Percentiles rank a stretch among this genome's conserved stretches.
phyloP scores from a whole-genome alignment of 345 rosid genomes.

The Acer saccharum region DNA sequence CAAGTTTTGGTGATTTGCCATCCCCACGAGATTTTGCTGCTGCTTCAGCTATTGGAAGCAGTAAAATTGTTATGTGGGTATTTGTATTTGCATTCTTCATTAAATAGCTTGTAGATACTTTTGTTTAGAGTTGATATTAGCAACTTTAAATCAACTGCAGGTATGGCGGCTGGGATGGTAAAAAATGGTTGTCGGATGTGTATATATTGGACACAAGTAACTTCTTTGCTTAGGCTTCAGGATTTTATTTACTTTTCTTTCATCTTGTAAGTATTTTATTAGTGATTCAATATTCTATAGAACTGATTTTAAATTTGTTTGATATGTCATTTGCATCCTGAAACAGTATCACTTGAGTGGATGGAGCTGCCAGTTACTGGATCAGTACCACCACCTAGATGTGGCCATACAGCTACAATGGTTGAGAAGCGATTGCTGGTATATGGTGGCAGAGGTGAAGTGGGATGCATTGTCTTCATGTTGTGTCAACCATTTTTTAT shows the following conservation, averaged over 20 bases:
- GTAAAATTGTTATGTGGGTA: conserved; percentile 83
- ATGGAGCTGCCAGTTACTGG: conserved; percentile 81
- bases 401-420: conserved; percentile 97
- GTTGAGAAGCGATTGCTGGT: conserved; percentile 92
- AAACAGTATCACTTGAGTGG: conserved; percentile 96
- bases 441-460: conserved; percentile 92
- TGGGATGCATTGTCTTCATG: conserved; percentile 3
- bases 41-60: conserved; percentile 82
- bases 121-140: not conserved
- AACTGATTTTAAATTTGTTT: conserved; percentile 7
- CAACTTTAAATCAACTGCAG: conserved; percentile 43
- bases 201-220: conserved; percentile 95
- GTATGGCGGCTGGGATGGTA: conserved; percentile 99
- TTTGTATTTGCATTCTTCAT: conserved; percentile 12
- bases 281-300: conserved; percentile 6
- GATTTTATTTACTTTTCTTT: conserved; percentile 16
- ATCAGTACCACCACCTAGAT: conserved; percentile 89
- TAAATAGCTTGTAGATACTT: conserved; percentile 8
- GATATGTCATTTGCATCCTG: conserved; percentile 15
- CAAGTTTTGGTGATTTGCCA: conserved; percentile 94
- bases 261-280: not conserved
- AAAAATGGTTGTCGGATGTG: conserved; percentile 97
- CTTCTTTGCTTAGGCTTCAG: conserved; percentile 22
- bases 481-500: not conserved
- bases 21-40: conserved; percentile 90